Percentiles rank a stretch among this genome's conserved stretches.
phyloP scores from a whole-genome alignment of 2,329 filamentous ascomycete genomes.

The Cytospora piceae region DNA sequence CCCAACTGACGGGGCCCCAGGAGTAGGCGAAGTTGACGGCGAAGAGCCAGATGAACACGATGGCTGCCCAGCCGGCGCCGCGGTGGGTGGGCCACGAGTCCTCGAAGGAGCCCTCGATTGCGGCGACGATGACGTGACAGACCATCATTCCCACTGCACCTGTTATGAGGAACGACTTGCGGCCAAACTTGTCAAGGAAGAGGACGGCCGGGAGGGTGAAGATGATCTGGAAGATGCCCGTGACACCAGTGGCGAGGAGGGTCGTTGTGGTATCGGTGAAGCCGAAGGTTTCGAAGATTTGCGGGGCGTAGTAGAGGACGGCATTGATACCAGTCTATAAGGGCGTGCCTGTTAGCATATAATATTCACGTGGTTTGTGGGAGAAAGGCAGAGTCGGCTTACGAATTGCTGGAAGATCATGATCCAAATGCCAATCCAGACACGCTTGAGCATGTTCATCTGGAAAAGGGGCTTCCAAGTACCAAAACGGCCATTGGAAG shows the following conservation, averaged over 20 bases:
- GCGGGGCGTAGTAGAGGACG: constrained; percentile 34
- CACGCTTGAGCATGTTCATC: constrained; percentile 34
- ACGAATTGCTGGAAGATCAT: constrained; percentile 34
- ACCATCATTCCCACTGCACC: constrained; percentile 31
- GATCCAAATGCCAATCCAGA: constrained; percentile 31
- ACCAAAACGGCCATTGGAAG: constrained; percentile 12
- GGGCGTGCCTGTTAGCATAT: neutral
- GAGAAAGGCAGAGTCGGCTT: neutral
- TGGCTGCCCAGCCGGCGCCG: constrained; percentile 27
- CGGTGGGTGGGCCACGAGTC: constrained; percentile 20
- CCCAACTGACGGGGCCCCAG: constrained; percentile 42
- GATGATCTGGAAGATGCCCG: constrained; percentile 28
- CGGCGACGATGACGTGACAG: constrained; percentile 31
- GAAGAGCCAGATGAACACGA: constrained; percentile 32
- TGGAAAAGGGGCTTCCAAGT: constrained; percentile 33
- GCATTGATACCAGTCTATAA: constrained; percentile 33
- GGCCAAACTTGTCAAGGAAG: constrained; percentile 29
- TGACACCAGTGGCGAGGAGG: constrained; percentile 30
- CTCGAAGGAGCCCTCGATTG: constrained; percentile 27
- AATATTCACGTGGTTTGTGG: neutral
- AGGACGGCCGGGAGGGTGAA: constrained; percentile 30
- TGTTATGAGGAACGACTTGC: constrained; percentile 29
- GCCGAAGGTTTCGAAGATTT: constrained; percentile 31
- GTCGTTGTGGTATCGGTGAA: constrained; percentile 27
- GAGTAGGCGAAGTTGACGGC: constrained; percentile 43